Conservation (phyloP, 805 yeast species). For the Saturnispora diversa region DNA sequence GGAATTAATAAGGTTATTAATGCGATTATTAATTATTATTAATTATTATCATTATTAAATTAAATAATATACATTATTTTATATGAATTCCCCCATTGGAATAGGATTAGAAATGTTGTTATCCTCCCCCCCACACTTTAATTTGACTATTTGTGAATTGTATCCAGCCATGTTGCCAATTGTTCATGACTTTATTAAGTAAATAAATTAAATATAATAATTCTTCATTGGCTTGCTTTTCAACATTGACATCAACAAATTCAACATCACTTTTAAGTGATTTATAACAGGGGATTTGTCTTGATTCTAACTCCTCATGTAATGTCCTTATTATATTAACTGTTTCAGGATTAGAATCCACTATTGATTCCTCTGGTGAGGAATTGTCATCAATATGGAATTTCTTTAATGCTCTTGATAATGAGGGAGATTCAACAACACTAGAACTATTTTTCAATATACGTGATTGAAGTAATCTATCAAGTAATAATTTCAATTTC, state of each 20-base stretch:
- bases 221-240: conserved; percentile 29
- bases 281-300: conserved; percentile 41
- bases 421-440: conserved; percentile 27
- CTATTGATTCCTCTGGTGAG: conserved; percentile 13
- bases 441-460: conserved; percentile 11
- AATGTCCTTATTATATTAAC: conserved; percentile 17
- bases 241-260: conserved; percentile 37
- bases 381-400: conserved; percentile 14
- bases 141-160: conserved; percentile 21
- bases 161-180: conserved; percentile 25
- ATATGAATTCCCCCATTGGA: too few relatives aligned
- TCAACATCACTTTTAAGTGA: conserved; percentile 37
- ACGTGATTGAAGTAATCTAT: conserved; percentile 14
- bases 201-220: conserved; percentile 13
- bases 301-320: conserved; percentile 28
- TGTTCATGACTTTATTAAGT: conserved; percentile 16
- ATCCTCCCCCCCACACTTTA: conserved; percentile 27
- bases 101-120: too few relatives aligned
- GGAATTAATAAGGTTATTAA: too few relatives aligned
- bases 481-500: conserved; percentile 23
- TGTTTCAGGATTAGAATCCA: conserved; percentile 8
- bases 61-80: too few relatives aligned
- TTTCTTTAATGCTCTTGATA: conserved; percentile 26
- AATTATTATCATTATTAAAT: not conserved
- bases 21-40: too few relatives aligned